Conservation (phyloP, 768 basidiomycete species). For the Stropharia rugosoannulata region DNA sequence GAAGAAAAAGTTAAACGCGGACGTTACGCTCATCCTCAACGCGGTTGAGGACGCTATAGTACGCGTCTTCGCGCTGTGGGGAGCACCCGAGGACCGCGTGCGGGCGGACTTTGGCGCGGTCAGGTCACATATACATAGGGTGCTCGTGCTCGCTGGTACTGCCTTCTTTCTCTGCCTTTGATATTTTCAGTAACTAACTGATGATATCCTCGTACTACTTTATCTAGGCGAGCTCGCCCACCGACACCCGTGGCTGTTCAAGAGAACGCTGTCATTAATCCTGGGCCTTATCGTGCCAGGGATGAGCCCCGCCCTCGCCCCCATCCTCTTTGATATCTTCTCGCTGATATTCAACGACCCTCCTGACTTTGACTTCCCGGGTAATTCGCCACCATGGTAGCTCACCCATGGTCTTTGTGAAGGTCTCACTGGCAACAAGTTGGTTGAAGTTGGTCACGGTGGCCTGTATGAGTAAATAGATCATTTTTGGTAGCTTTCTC, state of each 20-base stretch:
- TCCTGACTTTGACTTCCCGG: no score
- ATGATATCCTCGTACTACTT: neutral
- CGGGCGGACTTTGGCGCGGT: slow-evolving; percentile 17
- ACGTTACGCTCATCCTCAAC: slow-evolving; percentile 9
- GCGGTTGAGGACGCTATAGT: slow-evolving; percentile 22
- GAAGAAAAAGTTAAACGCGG: neutral
- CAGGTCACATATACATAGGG: slow-evolving; percentile 14
- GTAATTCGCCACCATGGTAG: no score
- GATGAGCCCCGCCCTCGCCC: no score
- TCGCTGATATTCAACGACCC: no score
- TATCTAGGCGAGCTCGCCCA: neutral
- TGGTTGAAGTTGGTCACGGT: no score
- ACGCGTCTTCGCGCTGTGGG: slow-evolving; percentile 11
- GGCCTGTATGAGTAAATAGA: no score
- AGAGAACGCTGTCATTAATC: neutral
- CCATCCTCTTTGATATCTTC: no score
- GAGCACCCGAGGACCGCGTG: slow-evolving; percentile 20
- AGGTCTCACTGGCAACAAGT: no score
- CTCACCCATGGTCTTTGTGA: no score
- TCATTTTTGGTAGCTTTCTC: no score
- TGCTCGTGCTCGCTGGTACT: slow-evolving; percentile 16
- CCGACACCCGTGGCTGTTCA: neutral
- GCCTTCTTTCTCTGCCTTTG: no score
- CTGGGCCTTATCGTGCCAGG: neutral
- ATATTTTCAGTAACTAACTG: no score